Percentiles rank a stretch among this genome's conserved stretches.
These are phyloP conservation scores for Pythium sp. DNA, from an alignment of 352 stramenopile genomes.

Conservation along the genomic window DNA sequence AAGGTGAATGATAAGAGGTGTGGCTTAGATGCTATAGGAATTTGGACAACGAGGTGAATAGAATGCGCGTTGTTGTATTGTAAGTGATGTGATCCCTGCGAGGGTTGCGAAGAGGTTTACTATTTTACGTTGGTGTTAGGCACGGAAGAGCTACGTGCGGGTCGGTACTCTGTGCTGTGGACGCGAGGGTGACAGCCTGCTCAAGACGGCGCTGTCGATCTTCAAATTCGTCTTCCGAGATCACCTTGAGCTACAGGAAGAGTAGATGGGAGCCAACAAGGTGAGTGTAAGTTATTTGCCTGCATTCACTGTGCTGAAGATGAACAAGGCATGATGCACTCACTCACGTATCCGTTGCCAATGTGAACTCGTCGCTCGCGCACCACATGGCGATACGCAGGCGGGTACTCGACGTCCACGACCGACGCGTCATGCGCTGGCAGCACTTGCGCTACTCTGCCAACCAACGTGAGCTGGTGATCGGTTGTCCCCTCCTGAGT, in stretches of 20 bases:
- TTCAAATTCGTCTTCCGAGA: constrained; percentile 11
- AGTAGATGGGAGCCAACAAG: not conserved
- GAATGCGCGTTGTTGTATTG: not conserved
- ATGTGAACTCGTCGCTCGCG: constrained; percentile 34
- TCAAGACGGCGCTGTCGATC: not conserved
- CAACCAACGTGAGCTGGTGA: constrained; percentile 22
- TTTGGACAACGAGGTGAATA: not conserved
- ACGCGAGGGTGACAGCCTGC: too few relatives aligned
- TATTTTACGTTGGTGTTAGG: not conserved
- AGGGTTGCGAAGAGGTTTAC: not conserved
- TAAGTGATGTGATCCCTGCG: too few relatives aligned
- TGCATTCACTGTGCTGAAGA: too few relatives aligned
- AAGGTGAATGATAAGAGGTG: too few relatives aligned
- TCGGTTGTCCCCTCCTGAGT: too few relatives aligned
- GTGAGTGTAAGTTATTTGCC: too few relatives aligned
- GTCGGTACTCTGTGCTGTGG: not conserved
- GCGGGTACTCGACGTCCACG: constrained; percentile 44
- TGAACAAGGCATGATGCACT: too few relatives aligned
- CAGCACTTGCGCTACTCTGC: constrained; percentile 38
- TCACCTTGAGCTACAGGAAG: constrained; percentile 7
- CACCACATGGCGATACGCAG: constrained; percentile 17
- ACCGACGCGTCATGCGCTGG: constrained; percentile 45
- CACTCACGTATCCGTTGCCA: constrained; percentile 54
- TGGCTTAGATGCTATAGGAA: not conserved
- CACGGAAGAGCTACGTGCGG: not conserved